Evolutionary conservation across 257 asterid species (phyloP), one percentile per base, ranked within the genome.

Genomic region (Catharanthus roseus): DNA sequence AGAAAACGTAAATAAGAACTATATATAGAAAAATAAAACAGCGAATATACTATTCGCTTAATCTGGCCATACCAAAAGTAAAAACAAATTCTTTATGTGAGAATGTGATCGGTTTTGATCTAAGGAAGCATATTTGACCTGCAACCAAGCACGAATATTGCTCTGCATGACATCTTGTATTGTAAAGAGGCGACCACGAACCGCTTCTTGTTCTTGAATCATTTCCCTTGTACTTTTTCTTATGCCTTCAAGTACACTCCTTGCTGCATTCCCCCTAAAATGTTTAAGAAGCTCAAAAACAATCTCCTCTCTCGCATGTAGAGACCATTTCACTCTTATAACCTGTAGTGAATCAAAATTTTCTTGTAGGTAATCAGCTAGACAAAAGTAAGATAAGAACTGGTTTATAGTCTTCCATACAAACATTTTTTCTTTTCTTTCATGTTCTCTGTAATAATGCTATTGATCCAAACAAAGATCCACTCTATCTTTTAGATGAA

Each of bases 161-260:
- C 98, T 93, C 89, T 93, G 98, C 98, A 89, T 90, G 80, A 93
- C 98, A 76, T 93, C 98, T 81, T 93, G 98, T 70, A 93, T 89
- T 81, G 98, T 90, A 75, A 93, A 93, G 70, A 90, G 79, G 78
- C 97, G 97, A 55, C 88, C 97, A 58, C 98, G 97, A 74, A 86
- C 97, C 15, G 98, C 98, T 87, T 93, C 98, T 86, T 90, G 98
- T 83, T 93, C 98, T 70, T 87, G 92, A 60, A 93, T 90, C 98
- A 93, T 93, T 67, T 89, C 85, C 78, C 98, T 82, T 3, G 97
- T 90, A 75, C 96, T 89, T 81, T 84, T 88, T 73, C 87, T 62
- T 67, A 86, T 86, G 70, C 92, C 93, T 78, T 93, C 89, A 54
- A 93, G 89, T 67, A 93, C 65, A 61, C 31, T 78, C 73, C 49